phyloP scores from a whole-genome alignment of 768 basidiomycete genomes.

The Tricholomella constricta region DNA sequence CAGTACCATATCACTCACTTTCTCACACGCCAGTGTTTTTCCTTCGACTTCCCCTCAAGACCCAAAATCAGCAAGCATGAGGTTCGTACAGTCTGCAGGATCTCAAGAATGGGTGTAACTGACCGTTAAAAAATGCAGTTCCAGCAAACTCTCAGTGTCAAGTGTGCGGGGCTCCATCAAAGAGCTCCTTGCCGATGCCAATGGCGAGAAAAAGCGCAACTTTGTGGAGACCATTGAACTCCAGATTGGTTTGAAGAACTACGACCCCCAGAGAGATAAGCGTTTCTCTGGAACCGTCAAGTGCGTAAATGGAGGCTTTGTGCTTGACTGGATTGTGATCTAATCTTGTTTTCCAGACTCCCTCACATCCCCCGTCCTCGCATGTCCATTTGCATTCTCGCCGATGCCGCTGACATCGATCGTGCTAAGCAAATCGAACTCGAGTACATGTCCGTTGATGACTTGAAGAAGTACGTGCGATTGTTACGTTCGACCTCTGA shows the following conservation, averaged over 20 bases:
- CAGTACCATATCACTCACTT: slow-evolving; percentile 23
- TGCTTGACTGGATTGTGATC: background rate
- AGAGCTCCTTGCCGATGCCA: slow-evolving; percentile 83
- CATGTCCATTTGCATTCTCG: slow-evolving; percentile 99
- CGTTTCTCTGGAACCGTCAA: slow-evolving; percentile 99
- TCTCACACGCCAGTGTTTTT: slow-evolving; percentile 12
- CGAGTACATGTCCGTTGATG: slow-evolving; percentile 99
- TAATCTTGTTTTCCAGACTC: slow-evolving; percentile 54
- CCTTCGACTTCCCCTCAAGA: slow-evolving; percentile 22
- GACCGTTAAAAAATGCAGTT: slow-evolving; percentile 31
- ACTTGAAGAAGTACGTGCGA: slow-evolving; percentile 88
- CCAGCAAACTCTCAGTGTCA: slow-evolving; percentile 91
- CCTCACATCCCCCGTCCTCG: slow-evolving; percentile 97
- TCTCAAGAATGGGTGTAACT: background rate
- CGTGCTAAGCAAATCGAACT: slow-evolving; percentile 97
- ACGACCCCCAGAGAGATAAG: slow-evolving; percentile 99
- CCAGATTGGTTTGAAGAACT: slow-evolving; percentile 97
- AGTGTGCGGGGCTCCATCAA: slow-evolving; percentile 99
- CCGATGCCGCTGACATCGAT: slow-evolving; percentile 98
- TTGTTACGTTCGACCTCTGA: background rate
- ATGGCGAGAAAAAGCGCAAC: slow-evolving; percentile 88
- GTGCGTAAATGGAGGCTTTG: slow-evolving; percentile 41
- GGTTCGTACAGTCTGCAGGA: slow-evolving; percentile 16
- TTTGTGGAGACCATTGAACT: slow-evolving; percentile 96
- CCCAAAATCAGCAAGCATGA: slow-evolving; percentile 24